phyloP scores from a whole-genome alignment of 2,329 filamentous ascomycete species.

The Penicillium carneum region DNA sequence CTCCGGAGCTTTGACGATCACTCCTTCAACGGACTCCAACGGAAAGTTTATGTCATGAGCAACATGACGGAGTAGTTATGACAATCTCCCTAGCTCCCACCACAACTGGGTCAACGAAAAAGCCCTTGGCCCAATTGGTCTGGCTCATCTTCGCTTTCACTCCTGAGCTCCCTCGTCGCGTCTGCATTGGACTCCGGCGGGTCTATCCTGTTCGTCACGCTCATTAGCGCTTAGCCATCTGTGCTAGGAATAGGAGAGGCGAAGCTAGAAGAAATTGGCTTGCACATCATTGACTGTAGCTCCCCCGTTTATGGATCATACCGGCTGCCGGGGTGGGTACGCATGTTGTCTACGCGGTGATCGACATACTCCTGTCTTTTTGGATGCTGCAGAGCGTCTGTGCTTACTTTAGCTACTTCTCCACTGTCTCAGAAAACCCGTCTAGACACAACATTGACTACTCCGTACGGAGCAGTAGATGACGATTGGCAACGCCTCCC shows the following conservation, averaged over 20 bases:
- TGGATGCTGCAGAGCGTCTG: background rate
- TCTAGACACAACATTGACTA: background rate
- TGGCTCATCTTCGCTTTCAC: background rate
- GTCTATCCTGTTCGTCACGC: slow-evolving; percentile 12
- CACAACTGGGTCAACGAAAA: background rate
- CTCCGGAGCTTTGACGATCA: background rate
- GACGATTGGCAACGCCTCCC: background rate
- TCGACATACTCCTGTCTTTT: slow-evolving; percentile 12
- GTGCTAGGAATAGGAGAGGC: slow-evolving; percentile 4
- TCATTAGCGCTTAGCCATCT: slow-evolving; percentile 10
- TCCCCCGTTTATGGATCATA: slow-evolving; percentile 4
- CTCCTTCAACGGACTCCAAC: background rate
- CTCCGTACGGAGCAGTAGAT: background rate
- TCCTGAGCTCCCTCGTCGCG: background rate
- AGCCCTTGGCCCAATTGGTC: too few relatives aligned
- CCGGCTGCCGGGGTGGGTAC: slow-evolving; percentile 2
- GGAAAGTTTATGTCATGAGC: background rate
- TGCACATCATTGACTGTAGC: slow-evolving; percentile 26
- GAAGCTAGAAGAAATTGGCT: slow-evolving; percentile 24
- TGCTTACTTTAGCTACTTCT: background rate
- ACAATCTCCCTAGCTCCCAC: background rate
- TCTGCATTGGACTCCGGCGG: background rate
- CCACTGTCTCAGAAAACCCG: slow-evolving; percentile 2
- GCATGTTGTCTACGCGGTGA: slow-evolving; percentile 10
- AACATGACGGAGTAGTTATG: background rate